Evolutionary conservation across 1,284 basidiomycete species (phyloP).

Genomic region (Boletus semigastroideus): DNA sequence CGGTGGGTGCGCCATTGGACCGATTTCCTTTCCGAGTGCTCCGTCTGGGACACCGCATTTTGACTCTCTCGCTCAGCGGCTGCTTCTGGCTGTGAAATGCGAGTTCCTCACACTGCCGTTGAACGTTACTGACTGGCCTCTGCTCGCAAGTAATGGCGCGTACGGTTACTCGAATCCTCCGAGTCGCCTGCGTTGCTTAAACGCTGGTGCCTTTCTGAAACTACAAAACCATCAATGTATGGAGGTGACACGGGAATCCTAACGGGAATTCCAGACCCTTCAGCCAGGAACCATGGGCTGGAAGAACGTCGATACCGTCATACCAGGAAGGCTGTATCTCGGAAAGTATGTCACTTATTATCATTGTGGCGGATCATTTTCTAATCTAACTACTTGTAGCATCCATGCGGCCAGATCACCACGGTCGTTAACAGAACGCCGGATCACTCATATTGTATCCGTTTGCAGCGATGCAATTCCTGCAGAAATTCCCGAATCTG

Average conservation of each 20-base stretch:
- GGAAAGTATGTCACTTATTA: conserved; percentile 60
- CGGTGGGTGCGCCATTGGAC: conserved; percentile 27
- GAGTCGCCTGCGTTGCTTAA: conserved; percentile 27
- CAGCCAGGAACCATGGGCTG: conserved; percentile 51
- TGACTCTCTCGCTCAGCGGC: conserved; percentile 27
- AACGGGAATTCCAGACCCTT: conserved; percentile 30
- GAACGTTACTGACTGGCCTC: conserved; percentile 15
- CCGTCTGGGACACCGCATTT: conserved; percentile 29
- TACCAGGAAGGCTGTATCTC: conserved; percentile 66
- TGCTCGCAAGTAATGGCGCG: conserved; percentile 19
- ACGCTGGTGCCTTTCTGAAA: conserved; percentile 19
- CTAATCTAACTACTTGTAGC: conserved; percentile 40
- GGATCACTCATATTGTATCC: conserved; percentile 75
- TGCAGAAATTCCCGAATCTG: conserved; percentile 70
- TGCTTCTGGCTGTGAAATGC: conserved; percentile 34
- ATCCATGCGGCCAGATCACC: conserved; percentile 71
- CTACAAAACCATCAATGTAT: conserved; percentile 37
- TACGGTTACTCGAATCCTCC: conserved; percentile 34
- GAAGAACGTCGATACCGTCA: conserved; percentile 73
- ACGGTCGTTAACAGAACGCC: conserved; percentile 69
- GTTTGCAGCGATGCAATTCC: conserved; percentile 73
- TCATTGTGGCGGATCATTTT: conserved; percentile 20
- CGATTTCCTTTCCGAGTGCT: conserved; percentile 15
- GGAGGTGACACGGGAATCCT: conserved; percentile 21
- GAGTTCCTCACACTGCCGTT: conserved; percentile 34